Conservation (phyloP, 768 basidiomycete species). For the Chalciporus piperatus region DNA sequence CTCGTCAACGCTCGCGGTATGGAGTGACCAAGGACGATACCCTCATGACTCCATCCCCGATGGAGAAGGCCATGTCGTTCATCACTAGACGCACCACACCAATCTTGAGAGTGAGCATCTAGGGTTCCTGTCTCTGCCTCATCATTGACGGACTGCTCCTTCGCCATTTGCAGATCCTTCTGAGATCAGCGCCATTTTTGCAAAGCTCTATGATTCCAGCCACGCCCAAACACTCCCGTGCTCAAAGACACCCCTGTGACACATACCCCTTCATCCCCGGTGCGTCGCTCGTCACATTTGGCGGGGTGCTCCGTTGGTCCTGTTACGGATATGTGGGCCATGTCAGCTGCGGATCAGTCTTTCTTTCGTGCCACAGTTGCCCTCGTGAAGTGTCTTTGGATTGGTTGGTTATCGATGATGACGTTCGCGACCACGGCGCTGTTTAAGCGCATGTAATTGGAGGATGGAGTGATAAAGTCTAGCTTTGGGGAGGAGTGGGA, state of each 20-base stretch:
- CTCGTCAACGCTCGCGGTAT: background rate
- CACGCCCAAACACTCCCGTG: no score
- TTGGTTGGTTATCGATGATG: background rate
- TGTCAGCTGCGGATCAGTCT: background rate
- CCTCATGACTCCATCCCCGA: background rate
- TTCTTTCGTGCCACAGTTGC: background rate
- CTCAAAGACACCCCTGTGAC: no score
- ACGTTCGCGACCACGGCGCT: background rate
- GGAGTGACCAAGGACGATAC: background rate
- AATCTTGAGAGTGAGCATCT: background rate
- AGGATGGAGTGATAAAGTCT: constrained; percentile 31
- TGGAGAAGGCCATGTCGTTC: background rate
- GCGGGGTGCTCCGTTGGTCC: no score
- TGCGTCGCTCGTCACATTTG: no score
- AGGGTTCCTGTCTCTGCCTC: no score
- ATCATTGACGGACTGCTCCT: no score
- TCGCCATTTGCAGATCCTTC: background rate
- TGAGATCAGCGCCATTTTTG: no score
- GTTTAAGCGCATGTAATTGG: constrained; percentile 11
- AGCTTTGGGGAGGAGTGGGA: constrained; percentile 36
- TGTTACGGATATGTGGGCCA: background rate
- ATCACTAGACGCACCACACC: no score
- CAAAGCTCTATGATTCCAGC: no score
- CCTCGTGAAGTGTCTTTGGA: background rate
- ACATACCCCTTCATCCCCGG: no score